These are phyloP conservation scores for Atractiella rhizophila DNA, from an alignment of 768 basidiomycete species.

Conservation along the genomic window DNA sequence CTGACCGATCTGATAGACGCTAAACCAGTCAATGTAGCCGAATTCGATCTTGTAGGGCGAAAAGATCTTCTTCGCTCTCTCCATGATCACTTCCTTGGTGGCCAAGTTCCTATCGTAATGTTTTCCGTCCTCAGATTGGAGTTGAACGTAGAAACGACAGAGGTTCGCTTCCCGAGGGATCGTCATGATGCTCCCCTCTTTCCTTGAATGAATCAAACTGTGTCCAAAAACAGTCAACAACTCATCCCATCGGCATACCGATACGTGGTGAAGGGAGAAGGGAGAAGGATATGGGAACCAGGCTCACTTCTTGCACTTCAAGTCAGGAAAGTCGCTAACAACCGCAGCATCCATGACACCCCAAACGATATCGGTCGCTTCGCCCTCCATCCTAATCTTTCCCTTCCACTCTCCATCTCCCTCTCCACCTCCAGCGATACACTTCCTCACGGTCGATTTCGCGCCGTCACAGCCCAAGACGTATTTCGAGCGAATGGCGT, in stretches of 20 bases:
- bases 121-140: no score
- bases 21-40: constrained; percentile 18
- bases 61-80: constrained; percentile 17
- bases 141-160: constrained; percentile 16
- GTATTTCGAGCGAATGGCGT: constrained; percentile 16
- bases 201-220: constrained; percentile 38
- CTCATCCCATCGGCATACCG: constrained; percentile 8
- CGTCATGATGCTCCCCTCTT: constrained; percentile 33
- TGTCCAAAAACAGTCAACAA: no score
- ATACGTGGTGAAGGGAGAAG: not conserved
- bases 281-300: no score
- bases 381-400: constrained; percentile 51
- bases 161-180: constrained; percentile 31
- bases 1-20: constrained; percentile 19
- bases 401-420: constrained; percentile 17
- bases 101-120: constrained; percentile 10
- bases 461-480: constrained; percentile 38
- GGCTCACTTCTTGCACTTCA: constrained; percentile 24
- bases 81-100: constrained; percentile 15
- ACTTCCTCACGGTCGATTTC: constrained; percentile 32
- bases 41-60: constrained; percentile 17
- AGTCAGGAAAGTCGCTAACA: constrained; percentile 50
- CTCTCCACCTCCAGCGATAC: constrained; percentile 20
- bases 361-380: constrained; percentile 50
- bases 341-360: constrained; percentile 17